A percentile compares a stretch with the other conserved stretches of the same genome.
These are phyloP conservation scores for Drechmeria coniospora DNA, from an alignment of 2,329 filamentous ascomycete genomes.

Conservation along the genomic window DNA sequence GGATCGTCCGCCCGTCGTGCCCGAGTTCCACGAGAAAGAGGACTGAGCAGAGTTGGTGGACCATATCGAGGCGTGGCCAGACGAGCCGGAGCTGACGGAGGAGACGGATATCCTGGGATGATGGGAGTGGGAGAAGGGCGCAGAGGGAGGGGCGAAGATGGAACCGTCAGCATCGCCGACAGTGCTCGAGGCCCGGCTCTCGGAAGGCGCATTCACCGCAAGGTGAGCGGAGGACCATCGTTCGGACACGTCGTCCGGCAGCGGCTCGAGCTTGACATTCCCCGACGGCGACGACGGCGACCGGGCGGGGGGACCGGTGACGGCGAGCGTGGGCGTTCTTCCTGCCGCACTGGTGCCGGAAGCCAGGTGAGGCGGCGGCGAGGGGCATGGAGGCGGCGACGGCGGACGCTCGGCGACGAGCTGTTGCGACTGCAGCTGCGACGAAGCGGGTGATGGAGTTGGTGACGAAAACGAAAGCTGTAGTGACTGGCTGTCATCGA, in stretches of 20 bases:
- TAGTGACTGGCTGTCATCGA: constrained; percentile 21
- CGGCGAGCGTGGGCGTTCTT: constrained; percentile 5
- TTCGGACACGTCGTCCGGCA: constrained; percentile 13
- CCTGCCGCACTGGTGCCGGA: constrained; percentile 7
- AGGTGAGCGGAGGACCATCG: constrained; percentile 7
- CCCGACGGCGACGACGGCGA: constrained; percentile 7
- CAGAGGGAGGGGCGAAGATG: constrained; percentile 19
- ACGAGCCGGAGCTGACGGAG: constrained; percentile 33
- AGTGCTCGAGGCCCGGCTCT: constrained; percentile 2
- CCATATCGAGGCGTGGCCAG: constrained; percentile 31
- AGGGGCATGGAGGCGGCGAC: constrained; percentile 16
- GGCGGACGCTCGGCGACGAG: constrained; percentile 6
- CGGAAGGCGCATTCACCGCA: constrained; percentile 3
- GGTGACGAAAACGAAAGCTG: constrained; percentile 12
- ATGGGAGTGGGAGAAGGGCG: constrained; percentile 20
- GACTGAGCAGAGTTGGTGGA: constrained; percentile 25
- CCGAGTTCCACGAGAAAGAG: constrained; percentile 24
- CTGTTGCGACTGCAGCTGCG: constrained; percentile 1
- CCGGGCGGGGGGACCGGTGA: constrained; percentile 3
- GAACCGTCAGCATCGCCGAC: constrained; percentile 8
- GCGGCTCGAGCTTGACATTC: constrained; percentile 15
- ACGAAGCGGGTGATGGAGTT: constrained; percentile 5
- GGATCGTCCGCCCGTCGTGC: constrained; percentile 16
- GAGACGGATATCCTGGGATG: constrained; percentile 31
- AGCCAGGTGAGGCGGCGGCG: constrained; percentile 14